phyloP scores from a whole-genome alignment of 495 filamentous ascomycete species.

The Hypoxylon rickii region DNA sequence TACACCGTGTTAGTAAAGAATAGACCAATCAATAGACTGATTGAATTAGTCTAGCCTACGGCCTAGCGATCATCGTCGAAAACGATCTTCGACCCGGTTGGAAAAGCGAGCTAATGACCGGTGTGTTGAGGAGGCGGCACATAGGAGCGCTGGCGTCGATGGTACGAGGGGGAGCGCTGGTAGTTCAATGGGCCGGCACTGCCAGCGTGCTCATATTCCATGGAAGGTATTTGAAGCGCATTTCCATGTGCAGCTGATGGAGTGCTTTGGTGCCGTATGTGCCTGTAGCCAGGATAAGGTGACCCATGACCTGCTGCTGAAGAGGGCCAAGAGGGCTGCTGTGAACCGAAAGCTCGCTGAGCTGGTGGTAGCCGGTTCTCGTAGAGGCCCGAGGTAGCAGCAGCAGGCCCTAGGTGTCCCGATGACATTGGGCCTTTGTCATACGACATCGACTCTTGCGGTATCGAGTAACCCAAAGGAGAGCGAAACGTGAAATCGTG shows the following conservation, averaged over 20 bases:
- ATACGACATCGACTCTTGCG: slow-evolving; percentile 1
- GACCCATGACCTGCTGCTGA: background rate
- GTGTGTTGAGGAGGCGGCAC: slow-evolving; percentile 4
- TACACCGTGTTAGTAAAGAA: background rate
- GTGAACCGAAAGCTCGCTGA: background rate
- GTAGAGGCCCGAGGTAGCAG: slow-evolving; percentile 3
- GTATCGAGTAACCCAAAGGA: slow-evolving; percentile 1
- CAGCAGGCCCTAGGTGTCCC: background rate
- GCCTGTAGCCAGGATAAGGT: slow-evolving; percentile 25
- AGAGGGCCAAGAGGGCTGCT: background rate
- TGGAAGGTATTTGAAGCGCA: background rate
- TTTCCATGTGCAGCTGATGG: slow-evolving; percentile 24
- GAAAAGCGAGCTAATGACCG: slow-evolving; percentile 4
- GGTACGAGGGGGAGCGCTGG: slow-evolving; percentile 5
- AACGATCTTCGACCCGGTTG: slow-evolving; percentile 7
- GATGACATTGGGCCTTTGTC: slow-evolving; percentile 1
- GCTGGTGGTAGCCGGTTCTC: background rate
- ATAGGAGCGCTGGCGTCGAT: slow-evolving; percentile 18
- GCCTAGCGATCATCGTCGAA: slow-evolving; percentile 25
- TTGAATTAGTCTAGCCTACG: background rate
- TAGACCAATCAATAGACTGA: background rate
- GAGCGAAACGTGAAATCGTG: slow-evolving; percentile 12
- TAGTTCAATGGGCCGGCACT: background rate
- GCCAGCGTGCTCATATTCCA: slow-evolving; percentile 7
- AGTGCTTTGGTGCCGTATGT: slow-evolving; percentile 43